phyloP scores from a whole-genome alignment of 768 basidiomycete genomes.

The Pulveroboletus ravenelii region DNA sequence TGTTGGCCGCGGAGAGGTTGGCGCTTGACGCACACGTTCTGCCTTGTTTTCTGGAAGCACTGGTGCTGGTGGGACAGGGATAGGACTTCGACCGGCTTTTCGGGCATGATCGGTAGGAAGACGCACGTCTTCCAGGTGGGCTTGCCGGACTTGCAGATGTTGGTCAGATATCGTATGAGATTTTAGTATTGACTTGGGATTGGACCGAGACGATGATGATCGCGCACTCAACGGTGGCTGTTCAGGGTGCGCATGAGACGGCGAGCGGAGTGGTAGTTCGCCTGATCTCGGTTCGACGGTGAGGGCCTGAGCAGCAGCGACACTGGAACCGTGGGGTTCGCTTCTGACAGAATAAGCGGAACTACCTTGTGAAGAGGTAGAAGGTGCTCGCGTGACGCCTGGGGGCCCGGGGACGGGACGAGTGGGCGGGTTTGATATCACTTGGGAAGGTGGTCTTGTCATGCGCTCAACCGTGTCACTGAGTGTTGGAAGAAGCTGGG shows the following conservation, averaged over 20 bases:
- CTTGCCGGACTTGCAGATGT: slow-evolving; percentile 10
- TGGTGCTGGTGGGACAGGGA: slow-evolving; percentile 11
- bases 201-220: slow-evolving; percentile 24
- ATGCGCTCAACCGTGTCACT: slow-evolving; percentile 71
- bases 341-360: slow-evolving; percentile 10
- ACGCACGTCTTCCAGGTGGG: slow-evolving; percentile 8
- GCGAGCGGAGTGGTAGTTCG: slow-evolving; percentile 9
- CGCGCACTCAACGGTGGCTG: slow-evolving; percentile 11
- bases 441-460: slow-evolving; percentile 50
- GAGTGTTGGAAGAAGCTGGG: slow-evolving; percentile 63
- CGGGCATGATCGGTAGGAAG: slow-evolving; percentile 6
- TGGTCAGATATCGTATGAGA: slow-evolving; percentile 18
- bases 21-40: slow-evolving; percentile 6
- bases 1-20: slow-evolving; percentile 8
- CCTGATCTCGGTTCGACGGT: not conserved
- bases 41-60: not conserved
- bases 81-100: slow-evolving; percentile 7
- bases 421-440: slow-evolving; percentile 9
- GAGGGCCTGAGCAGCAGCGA: not conserved
- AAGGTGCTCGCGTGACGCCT: slow-evolving; percentile 13
- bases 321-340: not conserved
- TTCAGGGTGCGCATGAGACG: slow-evolving; percentile 8
- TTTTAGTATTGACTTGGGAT: slow-evolving; percentile 32
- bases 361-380: slow-evolving; percentile 17
- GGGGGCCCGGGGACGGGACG: not conserved